Conservation (phyloP, 164 flowering plant species). For the Nymphaea colorata region DNA sequence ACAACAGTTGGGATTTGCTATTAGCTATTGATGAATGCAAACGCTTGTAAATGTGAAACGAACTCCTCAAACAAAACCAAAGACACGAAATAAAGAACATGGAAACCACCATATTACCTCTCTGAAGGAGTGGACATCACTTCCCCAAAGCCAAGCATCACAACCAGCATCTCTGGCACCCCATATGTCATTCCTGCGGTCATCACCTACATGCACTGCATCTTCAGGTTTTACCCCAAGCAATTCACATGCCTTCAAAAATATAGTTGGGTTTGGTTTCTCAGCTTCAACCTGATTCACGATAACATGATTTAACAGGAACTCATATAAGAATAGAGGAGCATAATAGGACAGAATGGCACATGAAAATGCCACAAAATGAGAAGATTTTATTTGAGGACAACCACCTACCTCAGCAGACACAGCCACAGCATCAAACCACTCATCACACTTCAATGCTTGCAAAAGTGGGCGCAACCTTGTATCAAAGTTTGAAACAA, state of each 20-base stretch:
- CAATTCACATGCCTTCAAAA: constrained; percentile 90
- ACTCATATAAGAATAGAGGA: too few relatives aligned
- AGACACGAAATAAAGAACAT: background rate
- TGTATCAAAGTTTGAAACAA: constrained; percentile 96
- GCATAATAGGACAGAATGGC: too few relatives aligned
- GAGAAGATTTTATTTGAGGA: background rate
- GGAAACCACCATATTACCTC: constrained; percentile 39
- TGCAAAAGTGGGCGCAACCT: constrained; percentile 68
- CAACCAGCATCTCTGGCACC: constrained; percentile 99
- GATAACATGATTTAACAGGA: background rate
- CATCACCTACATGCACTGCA: constrained; percentile 96
- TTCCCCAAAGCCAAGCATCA: constrained; percentile 99
- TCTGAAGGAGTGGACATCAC: constrained; percentile 82
- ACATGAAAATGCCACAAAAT: too few relatives aligned
- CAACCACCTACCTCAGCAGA: constrained; percentile 78
- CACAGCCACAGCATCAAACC: constrained; percentile 97
- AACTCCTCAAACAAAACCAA: background rate
- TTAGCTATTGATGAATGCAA: background rate
- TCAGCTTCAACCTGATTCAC: constrained; percentile 72
- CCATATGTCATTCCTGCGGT: constrained; percentile 94
- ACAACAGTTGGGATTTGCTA: background rate
- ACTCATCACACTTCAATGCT: constrained; percentile 72
- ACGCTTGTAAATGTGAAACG: background rate
- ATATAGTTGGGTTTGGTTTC: constrained; percentile 96
- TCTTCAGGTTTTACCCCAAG: constrained; percentile 88